Evolutionary conservation across 1,284 basidiomycete genomes (phyloP).

Genomic region (Chiua sp.): DNA sequence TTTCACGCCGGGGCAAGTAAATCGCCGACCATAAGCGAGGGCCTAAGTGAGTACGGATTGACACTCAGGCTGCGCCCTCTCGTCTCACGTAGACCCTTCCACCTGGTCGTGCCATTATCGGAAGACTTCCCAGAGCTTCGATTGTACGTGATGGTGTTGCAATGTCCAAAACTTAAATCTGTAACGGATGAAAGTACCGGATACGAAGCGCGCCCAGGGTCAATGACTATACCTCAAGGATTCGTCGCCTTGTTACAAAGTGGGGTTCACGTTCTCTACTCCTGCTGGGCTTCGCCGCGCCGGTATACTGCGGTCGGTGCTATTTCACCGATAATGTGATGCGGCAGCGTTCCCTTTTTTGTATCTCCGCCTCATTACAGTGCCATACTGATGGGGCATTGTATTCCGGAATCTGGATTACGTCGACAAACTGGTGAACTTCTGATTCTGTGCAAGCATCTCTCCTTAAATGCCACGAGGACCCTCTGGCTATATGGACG

Average conservation of each 20-base stretch:
- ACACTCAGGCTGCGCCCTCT: not conserved
- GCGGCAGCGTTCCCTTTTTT: slow-evolving; percentile 7
- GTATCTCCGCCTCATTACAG: slow-evolving; percentile 10
- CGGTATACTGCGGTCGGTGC: not conserved
- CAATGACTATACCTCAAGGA: not conserved
- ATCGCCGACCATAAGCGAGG: slow-evolving; percentile 7
- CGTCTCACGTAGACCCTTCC: slow-evolving; percentile 14
- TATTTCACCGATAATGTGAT: not conserved
- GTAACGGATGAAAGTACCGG: not conserved
- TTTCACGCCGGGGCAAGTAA: not conserved
- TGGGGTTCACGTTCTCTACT: not conserved
- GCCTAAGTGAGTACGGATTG: not conserved
- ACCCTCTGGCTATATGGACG: not conserved
- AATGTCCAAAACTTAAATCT: not conserved
- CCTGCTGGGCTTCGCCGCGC: not conserved
- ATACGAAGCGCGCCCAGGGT: not conserved
- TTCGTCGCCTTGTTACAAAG: not conserved
- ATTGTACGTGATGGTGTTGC: slow-evolving; percentile 19
- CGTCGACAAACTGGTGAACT: slow-evolving; percentile 2
- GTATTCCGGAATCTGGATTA: slow-evolving; percentile 4
- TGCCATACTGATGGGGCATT: slow-evolving; percentile 1
- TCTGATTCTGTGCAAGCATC: not conserved
- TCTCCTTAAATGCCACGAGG: not conserved
- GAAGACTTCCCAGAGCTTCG: slow-evolving; percentile 4
- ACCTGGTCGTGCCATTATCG: not conserved